These are phyloP conservation scores for Neurospora sp. DNA, from an alignment of 495 filamentous ascomycete genomes.

Conservation along the genomic window DNA sequence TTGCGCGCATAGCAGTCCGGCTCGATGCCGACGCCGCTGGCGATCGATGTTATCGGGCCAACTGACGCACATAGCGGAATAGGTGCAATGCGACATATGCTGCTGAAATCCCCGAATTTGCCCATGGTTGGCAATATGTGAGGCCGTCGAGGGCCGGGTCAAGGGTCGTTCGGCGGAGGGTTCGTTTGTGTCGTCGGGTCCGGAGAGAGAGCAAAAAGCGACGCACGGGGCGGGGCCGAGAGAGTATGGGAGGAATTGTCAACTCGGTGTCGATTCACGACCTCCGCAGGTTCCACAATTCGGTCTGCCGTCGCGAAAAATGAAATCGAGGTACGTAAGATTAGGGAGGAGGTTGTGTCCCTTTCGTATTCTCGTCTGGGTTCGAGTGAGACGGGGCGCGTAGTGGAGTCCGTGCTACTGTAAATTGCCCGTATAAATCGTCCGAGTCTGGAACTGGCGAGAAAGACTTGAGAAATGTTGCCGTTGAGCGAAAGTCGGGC, in stretches of 20 bases:
- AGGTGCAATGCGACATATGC: conserved; percentile 75
- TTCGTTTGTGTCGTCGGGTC: neutral
- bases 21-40: conserved; percentile 67
- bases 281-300: neutral
- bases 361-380: neutral
- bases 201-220: neutral
- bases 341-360: neutral
- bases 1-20: conserved; percentile 88
- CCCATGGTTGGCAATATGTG: conserved; percentile 48
- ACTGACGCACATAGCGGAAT: conserved; percentile 84
- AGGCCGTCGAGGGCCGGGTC: conserved; percentile 6
- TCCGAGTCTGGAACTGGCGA: neutral
- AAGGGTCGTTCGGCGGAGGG: neutral
- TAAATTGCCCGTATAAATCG: neutral
- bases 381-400: neutral
- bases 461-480: neutral
- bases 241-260: neutral
- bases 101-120: conserved; percentile 73
- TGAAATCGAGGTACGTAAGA: neutral
- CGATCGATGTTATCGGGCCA: conserved; percentile 50
- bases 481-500: conserved; percentile 2
- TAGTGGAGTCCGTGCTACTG: neutral
- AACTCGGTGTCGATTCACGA: neutral
- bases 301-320: neutral
- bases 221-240: neutral